A percentile compares a stretch with the other conserved stretches of the same genome.
Evolutionary conservation across 257 asterid genomes (phyloP).

Genomic region (Nicotiana attenuata): DNA sequence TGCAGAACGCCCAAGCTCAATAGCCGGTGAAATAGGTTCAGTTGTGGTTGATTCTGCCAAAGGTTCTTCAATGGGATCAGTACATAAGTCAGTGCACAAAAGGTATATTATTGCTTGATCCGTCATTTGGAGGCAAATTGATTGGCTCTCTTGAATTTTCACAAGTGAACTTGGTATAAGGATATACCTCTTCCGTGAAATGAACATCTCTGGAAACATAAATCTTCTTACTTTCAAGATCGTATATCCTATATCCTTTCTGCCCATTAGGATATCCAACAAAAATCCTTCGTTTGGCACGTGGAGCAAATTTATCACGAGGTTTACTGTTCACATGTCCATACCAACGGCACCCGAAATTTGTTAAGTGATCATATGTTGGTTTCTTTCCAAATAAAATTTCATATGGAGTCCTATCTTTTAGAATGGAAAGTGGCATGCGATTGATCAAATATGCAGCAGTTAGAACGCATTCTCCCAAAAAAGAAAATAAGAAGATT

Average conservation of each 20-base stretch:
- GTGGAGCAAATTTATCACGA: background rate
- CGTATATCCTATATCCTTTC: background rate
- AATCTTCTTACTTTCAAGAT: background rate
- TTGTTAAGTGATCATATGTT: background rate
- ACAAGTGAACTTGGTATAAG: background rate
- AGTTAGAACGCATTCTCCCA: background rate
- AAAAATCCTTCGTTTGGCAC: background rate
- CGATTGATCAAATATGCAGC: background rate
- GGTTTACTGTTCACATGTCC: background rate
- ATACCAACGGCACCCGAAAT: background rate
- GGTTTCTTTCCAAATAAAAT: too few species aligned
- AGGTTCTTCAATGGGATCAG: background rate
- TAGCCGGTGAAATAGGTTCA: background rate
- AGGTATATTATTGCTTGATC: background rate
- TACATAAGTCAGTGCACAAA: background rate
- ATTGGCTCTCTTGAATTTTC: too few species aligned
- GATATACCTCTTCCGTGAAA: background rate
- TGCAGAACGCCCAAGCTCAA: background rate
- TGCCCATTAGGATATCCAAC: background rate
- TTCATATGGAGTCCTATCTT: background rate
- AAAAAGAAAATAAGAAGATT: background rate
- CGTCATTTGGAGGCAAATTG: too few species aligned
- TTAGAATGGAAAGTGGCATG: background rate
- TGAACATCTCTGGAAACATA: background rate
- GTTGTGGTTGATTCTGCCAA: background rate